Evolutionary conservation across 78 protist genomes (phyloP).

Genomic region (Chrysochromulina tobinii): DNA sequence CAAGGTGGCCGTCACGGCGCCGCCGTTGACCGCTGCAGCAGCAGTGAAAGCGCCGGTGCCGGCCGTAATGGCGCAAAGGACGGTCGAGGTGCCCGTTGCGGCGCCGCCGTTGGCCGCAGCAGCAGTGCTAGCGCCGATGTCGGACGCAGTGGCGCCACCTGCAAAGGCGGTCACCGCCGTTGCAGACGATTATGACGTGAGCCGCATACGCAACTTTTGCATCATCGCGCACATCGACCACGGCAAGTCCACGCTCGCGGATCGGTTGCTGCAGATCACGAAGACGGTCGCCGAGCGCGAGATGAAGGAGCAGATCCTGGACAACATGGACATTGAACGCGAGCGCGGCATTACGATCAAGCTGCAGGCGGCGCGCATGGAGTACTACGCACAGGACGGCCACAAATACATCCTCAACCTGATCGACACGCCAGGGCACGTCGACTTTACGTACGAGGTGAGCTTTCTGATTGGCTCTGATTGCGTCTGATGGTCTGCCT

Average conservation of each 20-base stretch:
- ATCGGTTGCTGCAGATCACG: constrained; percentile 43
- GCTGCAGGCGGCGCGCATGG: constrained; percentile 69
- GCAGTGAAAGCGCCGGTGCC: no score
- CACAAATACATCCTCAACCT: constrained; percentile 71
- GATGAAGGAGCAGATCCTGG: constrained; percentile 59
- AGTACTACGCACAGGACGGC: constrained; percentile 43
- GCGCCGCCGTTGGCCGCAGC: no score
- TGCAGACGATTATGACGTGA: not conserved
- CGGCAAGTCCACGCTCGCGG: constrained; percentile 63
- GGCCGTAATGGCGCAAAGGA: no score
- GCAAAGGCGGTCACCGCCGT: no score
- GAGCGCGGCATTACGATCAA: constrained; percentile 90
- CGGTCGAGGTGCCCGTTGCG: no score
- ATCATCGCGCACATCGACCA: constrained; percentile 67
- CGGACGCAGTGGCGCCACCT: no score
- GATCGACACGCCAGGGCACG: constrained; percentile 93
- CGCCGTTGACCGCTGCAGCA: no score
- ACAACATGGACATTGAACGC: constrained; percentile 75
- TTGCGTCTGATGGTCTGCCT: no score
- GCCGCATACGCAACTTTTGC: constrained; percentile 55
- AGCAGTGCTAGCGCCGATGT: no score
- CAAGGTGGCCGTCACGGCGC: no score
- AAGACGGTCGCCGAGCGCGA: constrained; percentile 19
- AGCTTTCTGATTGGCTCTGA: no score
- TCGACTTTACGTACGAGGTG: constrained; percentile 85